phyloP scores from a whole-genome alignment of 1,139 yeast species.

The Yamadazyma trypodendri region DNA sequence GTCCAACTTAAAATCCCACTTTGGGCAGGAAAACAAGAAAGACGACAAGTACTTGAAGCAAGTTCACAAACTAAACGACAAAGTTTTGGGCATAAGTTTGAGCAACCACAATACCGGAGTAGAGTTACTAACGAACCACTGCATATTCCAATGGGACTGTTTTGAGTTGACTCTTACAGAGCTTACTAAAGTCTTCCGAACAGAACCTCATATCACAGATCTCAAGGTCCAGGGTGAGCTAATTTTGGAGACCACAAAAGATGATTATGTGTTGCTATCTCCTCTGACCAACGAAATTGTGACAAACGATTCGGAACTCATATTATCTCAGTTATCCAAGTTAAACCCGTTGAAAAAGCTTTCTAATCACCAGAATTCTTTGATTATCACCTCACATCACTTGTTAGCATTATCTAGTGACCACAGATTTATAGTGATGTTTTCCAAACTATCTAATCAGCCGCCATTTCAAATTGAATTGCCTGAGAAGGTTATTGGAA shows the following conservation, averaged over 20 bases:
- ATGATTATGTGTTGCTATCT: conserved; percentile 17
- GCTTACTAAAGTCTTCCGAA: conserved; percentile 29
- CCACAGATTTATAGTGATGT: conserved; percentile 18
- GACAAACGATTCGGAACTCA: conserved; percentile 31
- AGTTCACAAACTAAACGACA: conserved; percentile 21
- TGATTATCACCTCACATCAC: conserved; percentile 27
- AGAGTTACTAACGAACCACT: conserved; percentile 20
- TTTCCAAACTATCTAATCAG: conserved; percentile 24
- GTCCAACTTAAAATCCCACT: conserved; percentile 27
- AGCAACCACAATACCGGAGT: conserved; percentile 25
- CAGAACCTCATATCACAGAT: conserved; percentile 15
- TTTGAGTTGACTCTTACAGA: conserved; percentile 32
- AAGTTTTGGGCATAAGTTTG: conserved; percentile 23
- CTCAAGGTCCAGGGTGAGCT: neutral
- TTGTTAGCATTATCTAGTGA: conserved; percentile 19
- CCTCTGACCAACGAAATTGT: conserved; percentile 18
- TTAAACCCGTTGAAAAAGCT: conserved; percentile 12
- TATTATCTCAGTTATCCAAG: conserved; percentile 19
- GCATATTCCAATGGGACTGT: conserved; percentile 34
- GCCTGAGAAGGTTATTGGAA: conserved; percentile 50
- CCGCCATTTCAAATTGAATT: conserved; percentile 12
- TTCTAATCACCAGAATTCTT: conserved; percentile 9
- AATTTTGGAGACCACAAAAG: conserved; percentile 1
- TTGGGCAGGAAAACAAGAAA: conserved; percentile 25
- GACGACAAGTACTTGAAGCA: conserved; percentile 38